Conservation (phyloP, 805 yeast species). For the Ogataea salicorniae region DNA sequence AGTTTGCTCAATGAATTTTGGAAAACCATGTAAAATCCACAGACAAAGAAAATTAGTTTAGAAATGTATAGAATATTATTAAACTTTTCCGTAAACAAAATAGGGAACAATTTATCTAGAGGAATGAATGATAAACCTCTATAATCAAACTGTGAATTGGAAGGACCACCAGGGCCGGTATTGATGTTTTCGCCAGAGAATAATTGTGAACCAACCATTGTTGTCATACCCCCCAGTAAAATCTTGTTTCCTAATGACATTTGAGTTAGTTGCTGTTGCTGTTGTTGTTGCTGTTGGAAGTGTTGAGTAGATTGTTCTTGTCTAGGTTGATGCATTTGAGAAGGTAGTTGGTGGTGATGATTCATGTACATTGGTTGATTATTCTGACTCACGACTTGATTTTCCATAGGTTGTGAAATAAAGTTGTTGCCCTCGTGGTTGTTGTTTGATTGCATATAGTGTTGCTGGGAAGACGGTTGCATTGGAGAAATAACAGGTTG, state of each 20-base stretch:
- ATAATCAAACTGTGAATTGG: conserved; percentile 8
- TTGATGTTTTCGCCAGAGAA: conserved; percentile 10
- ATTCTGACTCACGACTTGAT: too few relatives aligned
- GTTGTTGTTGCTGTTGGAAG: conserved; percentile 8
- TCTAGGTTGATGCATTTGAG: background rate
- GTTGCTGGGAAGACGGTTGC: too few relatives aligned
- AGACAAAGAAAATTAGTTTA: conserved; percentile 14
- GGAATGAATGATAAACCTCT: conserved; percentile 26
- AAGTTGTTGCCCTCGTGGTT: too few relatives aligned
- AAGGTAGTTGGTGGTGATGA: background rate
- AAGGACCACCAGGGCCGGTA: background rate
- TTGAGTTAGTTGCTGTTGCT: conserved; percentile 3
- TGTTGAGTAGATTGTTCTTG: background rate
- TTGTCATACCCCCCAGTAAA: conserved; percentile 31
- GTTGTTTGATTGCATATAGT: too few relatives aligned
- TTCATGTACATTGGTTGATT: background rate
- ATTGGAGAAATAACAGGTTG: background rate
- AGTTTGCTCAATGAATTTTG: conserved; percentile 6
- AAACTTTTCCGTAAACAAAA: conserved; percentile 15
- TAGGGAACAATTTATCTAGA: conserved; percentile 20
- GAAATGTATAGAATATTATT: conserved; percentile 7
- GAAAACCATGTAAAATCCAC: conserved; percentile 18
- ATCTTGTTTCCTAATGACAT: conserved; percentile 24
- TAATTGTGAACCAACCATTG: conserved; percentile 29
- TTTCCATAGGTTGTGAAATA: too few relatives aligned